These are phyloP conservation scores for Carallia pectinifolia DNA, from an alignment of 345 rosid genomes.

Conservation along the genomic window DNA sequence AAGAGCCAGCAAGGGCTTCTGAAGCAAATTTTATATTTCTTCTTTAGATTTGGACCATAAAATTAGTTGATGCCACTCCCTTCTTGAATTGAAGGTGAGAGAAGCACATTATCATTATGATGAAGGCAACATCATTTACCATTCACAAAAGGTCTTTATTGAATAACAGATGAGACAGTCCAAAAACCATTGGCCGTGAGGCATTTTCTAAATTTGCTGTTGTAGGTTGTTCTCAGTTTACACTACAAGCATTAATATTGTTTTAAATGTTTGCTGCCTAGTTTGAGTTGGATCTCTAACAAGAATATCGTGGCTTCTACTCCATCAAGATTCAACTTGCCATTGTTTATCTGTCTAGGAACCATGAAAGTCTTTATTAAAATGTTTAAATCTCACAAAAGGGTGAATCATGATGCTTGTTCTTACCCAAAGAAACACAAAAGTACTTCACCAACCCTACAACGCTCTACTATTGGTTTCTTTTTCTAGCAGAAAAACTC, in stretches of 20 bases:
- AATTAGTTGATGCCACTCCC: background rate
- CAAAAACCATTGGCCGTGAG: background rate
- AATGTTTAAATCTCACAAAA: background rate
- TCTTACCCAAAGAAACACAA: background rate
- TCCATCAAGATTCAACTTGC: constrained; percentile 27
- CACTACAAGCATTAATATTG: background rate
- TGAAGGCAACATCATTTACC: background rate
- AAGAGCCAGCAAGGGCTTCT: no score
- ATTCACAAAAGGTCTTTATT: background rate
- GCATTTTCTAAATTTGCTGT: background rate
- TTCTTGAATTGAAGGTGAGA: background rate
- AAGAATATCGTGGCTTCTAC: constrained; percentile 29
- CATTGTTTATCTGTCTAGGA: constrained; percentile 14
- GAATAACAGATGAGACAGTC: background rate
- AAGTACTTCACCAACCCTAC: constrained; percentile 11
- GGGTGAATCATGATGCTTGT: constrained; percentile 13
- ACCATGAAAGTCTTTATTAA: constrained; percentile 6
- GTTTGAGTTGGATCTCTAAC: constrained; percentile 21
- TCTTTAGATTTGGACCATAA: no score
- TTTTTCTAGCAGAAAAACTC: constrained; percentile 5
- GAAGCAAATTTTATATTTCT: no score
- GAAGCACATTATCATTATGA: background rate
- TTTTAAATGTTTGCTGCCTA: background rate
- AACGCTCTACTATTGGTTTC: constrained; percentile 9
- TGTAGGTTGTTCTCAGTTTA: background rate